Conservation (phyloP, 23 red algal genomes). For the Gracilaria gracilis region DNA sequence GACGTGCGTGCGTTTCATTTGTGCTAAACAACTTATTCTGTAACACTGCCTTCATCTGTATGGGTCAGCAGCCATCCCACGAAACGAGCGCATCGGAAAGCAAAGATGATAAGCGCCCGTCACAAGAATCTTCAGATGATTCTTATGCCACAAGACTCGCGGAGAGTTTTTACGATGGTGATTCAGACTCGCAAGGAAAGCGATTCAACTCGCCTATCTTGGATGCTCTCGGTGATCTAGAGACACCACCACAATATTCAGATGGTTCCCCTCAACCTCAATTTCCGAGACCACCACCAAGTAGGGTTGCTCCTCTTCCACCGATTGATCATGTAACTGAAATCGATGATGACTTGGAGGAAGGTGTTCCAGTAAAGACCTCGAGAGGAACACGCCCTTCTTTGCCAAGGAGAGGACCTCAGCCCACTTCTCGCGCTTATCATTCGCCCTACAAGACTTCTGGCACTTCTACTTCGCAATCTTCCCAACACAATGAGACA, state of each 20-base stretch:
- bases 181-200: neutral
- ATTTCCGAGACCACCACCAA: neutral
- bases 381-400: constrained; percentile 5
- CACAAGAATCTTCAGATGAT: constrained; percentile 30
- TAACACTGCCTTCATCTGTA: constrained; percentile 2
- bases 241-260: too few relatives aligned
- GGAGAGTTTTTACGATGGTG: neutral
- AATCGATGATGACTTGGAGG: neutral
- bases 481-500: neutral
- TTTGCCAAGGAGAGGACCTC: neutral
- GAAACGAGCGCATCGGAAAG: neutral
- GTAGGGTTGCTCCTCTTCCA: neutral
- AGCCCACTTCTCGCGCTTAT: neutral
- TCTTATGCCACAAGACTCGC: constrained; percentile 30
- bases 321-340: neutral
- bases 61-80: constrained; percentile 23
- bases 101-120: neutral
- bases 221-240: neutral
- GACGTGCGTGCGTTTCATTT: neutral
- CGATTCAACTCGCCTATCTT: constrained; percentile 8
- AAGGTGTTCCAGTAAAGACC: constrained; percentile 19
- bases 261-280: neutral
- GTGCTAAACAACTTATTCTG: neutral
- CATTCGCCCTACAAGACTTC: neutral
- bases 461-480: too few relatives aligned